Conservation (phyloP, 1,284 basidiomycete species). For the Pyrrhoderma lamaoense region DNA sequence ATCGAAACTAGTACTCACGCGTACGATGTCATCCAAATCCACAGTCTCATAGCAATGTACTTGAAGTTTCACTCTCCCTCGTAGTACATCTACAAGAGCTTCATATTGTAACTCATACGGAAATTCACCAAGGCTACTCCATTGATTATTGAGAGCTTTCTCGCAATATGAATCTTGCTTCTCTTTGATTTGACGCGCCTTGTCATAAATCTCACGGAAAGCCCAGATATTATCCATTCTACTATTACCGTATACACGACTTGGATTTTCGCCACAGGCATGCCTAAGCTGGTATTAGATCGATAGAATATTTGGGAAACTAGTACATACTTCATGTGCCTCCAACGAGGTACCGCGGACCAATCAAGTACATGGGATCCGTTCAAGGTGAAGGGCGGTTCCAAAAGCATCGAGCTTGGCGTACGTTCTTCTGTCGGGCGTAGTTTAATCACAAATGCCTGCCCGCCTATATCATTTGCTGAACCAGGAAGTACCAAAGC, state of each 20-base stretch:
- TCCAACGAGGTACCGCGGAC: constrained; percentile 38
- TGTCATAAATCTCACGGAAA: constrained; percentile 51
- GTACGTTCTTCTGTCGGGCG: constrained; percentile 50
- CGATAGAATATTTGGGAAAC: background rate
- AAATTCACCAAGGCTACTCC: constrained; percentile 55
- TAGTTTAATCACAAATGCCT: constrained; percentile 65
- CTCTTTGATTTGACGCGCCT: constrained; percentile 66
- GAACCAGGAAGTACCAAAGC: constrained; percentile 41
- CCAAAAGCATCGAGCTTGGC: constrained; percentile 56
- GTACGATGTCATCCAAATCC: constrained; percentile 71
- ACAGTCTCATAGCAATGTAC: constrained; percentile 76
- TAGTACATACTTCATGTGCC: constrained; percentile 52
- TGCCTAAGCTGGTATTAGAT: constrained; percentile 24
- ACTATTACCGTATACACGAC: constrained; percentile 30
- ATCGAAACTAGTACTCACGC: constrained; percentile 38
- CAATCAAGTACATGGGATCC: constrained; percentile 27
- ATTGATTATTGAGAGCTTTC: constrained; percentile 49
- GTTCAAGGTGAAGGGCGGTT: constrained; percentile 46
- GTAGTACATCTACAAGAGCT: constrained; percentile 78
- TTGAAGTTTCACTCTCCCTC: constrained; percentile 74
- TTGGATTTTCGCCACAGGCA: constrained; percentile 36
- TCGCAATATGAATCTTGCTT: constrained; percentile 69
- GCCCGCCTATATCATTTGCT: constrained; percentile 48
- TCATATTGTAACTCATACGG: constrained; percentile 82
- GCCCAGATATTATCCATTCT: constrained; percentile 41